Evolutionary conservation across 305 asterid genomes (phyloP), one percentile per base, ranked within the genome.

Genomic region (Lippia alba): DNA sequence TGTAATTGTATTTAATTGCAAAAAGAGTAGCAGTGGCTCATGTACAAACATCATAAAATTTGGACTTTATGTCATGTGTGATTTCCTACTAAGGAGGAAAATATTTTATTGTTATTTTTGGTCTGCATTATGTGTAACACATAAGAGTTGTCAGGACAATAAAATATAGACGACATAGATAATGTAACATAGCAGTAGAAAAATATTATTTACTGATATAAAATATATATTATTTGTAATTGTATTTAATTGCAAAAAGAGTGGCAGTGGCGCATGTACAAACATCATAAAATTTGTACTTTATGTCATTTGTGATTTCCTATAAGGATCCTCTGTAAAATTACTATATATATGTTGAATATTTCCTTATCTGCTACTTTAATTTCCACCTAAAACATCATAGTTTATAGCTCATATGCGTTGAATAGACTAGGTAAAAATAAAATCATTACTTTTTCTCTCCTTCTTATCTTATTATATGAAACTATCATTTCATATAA

Each of bases 261-360:
- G 3, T 4, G 24, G 64, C 61, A 67, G 49, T 71, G 74, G 62
- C 73, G 82, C 54, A 71, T 39, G 74, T 64, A 39, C 59, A 77
- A 82, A 78, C 85, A 69, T 67, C 39, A 50, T 57, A 64, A 24
- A 61, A 62, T 74, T 81, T 78, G 79, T 61, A 77, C 48, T 41
- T 51, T 63, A 45, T 67, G 76, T 58, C 55, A 68, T 57, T n/a
- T 68, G 65, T 48, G 41, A 50, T 32, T 69, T 68, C 70, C 71
- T 51, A 74, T 59, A 57, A 39, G 74, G 72, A 73, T 70, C 49
- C 40, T 53, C 57, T 46, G 50, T 59, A 34, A 46, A 36, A 59
- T 57, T 69, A 44, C 49, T 56, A 44, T 53, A 30, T 18, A 44
- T 53, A 30, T 18, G 32, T 53, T 53, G 14, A 53, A 53, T 51